These are phyloP conservation scores for Saposhnikovia divaricata DNA, from an alignment of 129 eudicot species.

Conservation along the genomic window DNA sequence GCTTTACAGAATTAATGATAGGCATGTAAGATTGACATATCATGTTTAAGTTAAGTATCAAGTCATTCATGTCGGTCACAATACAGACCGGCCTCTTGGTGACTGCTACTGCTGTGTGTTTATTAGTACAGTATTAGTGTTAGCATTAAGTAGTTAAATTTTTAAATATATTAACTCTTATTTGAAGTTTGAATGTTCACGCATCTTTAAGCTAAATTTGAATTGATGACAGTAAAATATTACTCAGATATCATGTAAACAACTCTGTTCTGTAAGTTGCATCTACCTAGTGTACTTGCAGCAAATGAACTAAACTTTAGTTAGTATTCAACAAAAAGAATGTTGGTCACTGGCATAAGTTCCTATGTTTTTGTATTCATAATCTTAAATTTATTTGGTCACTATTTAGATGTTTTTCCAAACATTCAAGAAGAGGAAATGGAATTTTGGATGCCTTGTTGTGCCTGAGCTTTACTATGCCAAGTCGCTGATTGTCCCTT, in stretches of 20 bases:
- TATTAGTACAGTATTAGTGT: not conserved
- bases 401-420: not conserved
- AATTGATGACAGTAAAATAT: too few relatives aligned
- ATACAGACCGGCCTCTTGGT: too few relatives aligned
- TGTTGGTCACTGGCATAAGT: not conserved
- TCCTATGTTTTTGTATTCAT: too few relatives aligned
- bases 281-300: not conserved
- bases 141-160: not conserved
- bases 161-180: not conserved
- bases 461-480: too few relatives aligned
- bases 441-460: too few relatives aligned
- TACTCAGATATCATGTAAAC: too few relatives aligned
- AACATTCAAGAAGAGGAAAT: too few relatives aligned
- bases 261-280: not conserved
- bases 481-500: too few relatives aligned
- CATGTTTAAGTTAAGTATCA: not conserved
- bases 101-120: not conserved
- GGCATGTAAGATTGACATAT: not conserved
- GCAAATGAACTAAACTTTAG: too few relatives aligned
- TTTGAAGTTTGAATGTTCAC: not conserved
- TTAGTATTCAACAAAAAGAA: not conserved
- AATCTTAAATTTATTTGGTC: not conserved
- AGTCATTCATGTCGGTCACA: constrained; percentile 10
- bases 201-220: not conserved
- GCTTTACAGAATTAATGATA: not conserved